Evolutionary conservation across 192 early-diverging fungal genomes (phyloP), one percentile per base, ranked within the genome.

Genomic region (Lobosporangium transversale): DNA sequence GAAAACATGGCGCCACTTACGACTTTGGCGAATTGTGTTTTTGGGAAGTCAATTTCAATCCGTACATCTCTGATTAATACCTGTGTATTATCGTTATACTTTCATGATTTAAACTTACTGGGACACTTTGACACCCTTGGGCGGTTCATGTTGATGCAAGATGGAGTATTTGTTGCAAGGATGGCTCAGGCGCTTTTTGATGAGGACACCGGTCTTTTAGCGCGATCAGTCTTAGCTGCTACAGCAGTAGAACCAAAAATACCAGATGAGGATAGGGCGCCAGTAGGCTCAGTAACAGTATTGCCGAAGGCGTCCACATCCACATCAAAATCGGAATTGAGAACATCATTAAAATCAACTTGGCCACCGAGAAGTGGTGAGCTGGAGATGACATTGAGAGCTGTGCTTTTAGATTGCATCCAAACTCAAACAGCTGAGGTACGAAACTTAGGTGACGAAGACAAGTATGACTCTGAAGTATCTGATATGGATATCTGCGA

Each of bases 21-120:
- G 17, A 62, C 71, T 1, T 44, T 84, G 1, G 66, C 63, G 9
- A 51, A 57, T 11, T 51, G 65, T 15, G 70, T 68, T 31, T 43
- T 82, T 29, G 44, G 51, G 6, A 40, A 78, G 36, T 63, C 83
- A 0, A 66, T 84, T n/a, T 35, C 48, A 15, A 33, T 40, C 11
- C 60, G 69, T 9, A 62, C 67, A 4, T 79, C 63, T 9, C 31
- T 83, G 14, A 53, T 87, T 0, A 80, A 83, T 35, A 69, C 79
- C 9, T 85, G 78, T 45, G 80, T 83, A 11, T 58, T 87, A 61
- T 79, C 79, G 0, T 70, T 79, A 27, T 85, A 85, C 31, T 73
- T 87, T 32, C 69, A 80, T 26, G 80, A 82, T 44, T 51, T 85
- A 29, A 69, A 74, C 33, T 71, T 87, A 10, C 50, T 70, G 32